A percentile compares a stretch with the other conserved stretches of the same genome.
Evolutionary conservation across 768 basidiomycete genomes (phyloP).

Genomic region (button mushroom (Agaricus bisporus)): DNA sequence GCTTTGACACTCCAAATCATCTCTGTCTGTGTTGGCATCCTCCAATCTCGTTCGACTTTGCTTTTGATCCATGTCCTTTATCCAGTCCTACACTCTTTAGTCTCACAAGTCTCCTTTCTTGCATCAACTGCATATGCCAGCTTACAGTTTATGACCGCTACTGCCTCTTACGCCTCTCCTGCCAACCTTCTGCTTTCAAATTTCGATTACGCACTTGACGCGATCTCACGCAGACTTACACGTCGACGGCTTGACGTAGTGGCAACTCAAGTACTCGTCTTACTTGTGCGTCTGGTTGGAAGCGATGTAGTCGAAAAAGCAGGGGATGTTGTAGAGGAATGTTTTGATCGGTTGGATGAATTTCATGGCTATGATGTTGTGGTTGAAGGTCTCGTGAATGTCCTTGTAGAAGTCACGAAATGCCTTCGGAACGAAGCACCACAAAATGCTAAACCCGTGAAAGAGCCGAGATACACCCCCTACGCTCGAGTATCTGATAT

Average conservation of each 20-base stretch:
- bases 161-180: constrained; percentile 83
- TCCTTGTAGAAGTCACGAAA: constrained; percentile 78
- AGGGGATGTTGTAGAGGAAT: constrained; percentile 93
- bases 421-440: constrained; percentile 45
- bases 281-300: constrained; percentile 85
- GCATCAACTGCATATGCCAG: constrained; percentile 73
- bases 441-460: constrained; percentile 30
- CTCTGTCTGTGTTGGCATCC: constrained; percentile 61
- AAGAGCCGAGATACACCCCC: constrained; percentile 16
- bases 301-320: constrained; percentile 83
- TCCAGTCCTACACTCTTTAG: constrained; percentile 79
- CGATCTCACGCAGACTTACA: constrained; percentile 78
- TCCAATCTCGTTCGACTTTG: constrained; percentile 65
- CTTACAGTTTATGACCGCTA: constrained; percentile 62
- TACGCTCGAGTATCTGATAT: constrained; percentile 27
- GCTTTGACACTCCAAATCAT: constrained; percentile 70
- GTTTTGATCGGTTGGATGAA: constrained; percentile 94
- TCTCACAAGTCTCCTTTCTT: constrained; percentile 63
- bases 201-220: constrained; percentile 93
- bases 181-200: constrained; percentile 88
- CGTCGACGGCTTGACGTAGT: constrained; percentile 78
- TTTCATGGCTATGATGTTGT: constrained; percentile 89
- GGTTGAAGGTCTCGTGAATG: constrained; percentile 84
- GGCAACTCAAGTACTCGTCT: constrained; percentile 81
- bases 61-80: constrained; percentile 78